Conservation (phyloP, 768 basidiomycete species). For the Polyporus arcularius region DNA sequence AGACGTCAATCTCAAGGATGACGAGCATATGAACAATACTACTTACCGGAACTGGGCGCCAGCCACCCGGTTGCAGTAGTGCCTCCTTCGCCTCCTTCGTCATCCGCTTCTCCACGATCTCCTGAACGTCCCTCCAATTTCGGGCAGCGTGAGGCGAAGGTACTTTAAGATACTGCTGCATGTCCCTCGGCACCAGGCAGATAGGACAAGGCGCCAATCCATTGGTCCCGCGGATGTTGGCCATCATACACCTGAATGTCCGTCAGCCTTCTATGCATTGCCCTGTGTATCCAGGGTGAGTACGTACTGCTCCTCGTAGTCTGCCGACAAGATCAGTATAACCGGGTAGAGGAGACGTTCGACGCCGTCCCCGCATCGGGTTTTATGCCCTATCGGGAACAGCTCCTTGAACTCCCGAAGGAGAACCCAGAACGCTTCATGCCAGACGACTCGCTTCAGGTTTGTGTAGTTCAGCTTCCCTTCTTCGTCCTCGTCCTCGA, state of each 20-base stretch:
- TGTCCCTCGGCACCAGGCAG: conserved; percentile 10
- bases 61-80: neutral
- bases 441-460: conserved; percentile 33
- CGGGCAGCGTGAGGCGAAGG: neutral
- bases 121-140: neutral
- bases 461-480: conserved; percentile 34
- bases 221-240: conserved; percentile 8
- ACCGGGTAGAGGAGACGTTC: neutral
- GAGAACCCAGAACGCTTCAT: conserved; percentile 35
- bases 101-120: neutral
- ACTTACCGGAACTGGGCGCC: neutral
- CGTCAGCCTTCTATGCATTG: neutral
- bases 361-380: conserved; percentile 1
- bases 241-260: conserved; percentile 13
- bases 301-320: conserved; percentile 22
- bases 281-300: neutral
- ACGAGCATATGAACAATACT: neutral
- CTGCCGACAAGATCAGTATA: conserved; percentile 13
- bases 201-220: conserved; percentile 16
- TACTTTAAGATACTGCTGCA: neutral
- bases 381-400: neutral
- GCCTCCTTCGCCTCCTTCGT: neutral
- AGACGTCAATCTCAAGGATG: neutral
- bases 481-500: conserved; percentile 33
- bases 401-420: neutral